phyloP scores from a whole-genome alignment of 192 early-diverging fungal genomes.

The Lobosporangium transversale region DNA sequence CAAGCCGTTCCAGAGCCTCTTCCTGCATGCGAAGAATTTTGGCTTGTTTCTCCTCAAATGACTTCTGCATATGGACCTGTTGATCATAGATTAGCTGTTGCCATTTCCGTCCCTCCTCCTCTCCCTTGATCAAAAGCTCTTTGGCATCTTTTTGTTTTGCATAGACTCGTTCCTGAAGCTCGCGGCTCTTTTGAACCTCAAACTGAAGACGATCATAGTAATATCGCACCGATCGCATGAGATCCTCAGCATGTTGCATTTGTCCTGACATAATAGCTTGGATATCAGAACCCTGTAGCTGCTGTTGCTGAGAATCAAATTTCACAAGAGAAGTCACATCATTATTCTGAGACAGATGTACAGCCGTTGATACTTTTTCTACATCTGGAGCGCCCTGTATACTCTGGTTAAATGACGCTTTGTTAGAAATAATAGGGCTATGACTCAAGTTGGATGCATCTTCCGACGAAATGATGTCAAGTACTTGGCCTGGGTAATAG shows the following conservation, averaged over 20 bases:
- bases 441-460: neutral
- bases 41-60: constrained; percentile 4
- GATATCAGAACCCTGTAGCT: neutral
- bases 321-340: no score
- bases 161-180: neutral
- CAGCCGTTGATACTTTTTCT: no score
- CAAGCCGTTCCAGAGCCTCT: constrained; percentile 8
- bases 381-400: no score
- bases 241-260: neutral
- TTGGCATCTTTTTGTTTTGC: no score
- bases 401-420: no score
- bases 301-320: neutral
- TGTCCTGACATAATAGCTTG: neutral
- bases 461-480: constrained; percentile 2
- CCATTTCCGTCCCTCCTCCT: neutral
- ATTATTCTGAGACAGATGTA: no score
- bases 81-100: neutral
- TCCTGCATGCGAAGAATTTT: constrained; percentile 2
- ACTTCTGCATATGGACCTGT: neutral
- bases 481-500: constrained; percentile 5
- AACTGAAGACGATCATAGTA: neutral
- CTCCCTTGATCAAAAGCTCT: neutral
- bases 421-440: no score
- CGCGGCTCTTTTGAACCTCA: neutral
- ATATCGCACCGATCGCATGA: neutral